These are phyloP conservation scores for Oryza brachyantha DNA, from an alignment of 176 grass and related monocot species.

Conservation along the genomic window DNA sequence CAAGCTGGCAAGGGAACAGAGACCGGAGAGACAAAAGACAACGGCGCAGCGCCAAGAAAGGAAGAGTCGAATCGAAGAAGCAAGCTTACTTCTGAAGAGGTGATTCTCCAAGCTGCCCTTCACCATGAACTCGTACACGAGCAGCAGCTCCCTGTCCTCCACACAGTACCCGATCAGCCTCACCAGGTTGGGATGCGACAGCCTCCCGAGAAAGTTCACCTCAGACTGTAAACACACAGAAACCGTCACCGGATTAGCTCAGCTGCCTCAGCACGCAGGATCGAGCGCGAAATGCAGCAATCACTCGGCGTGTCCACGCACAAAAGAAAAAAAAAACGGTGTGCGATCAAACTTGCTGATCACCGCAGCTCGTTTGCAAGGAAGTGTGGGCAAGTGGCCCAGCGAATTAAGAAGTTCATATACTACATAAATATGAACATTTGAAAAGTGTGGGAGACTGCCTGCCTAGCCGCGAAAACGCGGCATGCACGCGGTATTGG, in stretches of 20 bases:
- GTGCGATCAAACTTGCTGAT: background rate
- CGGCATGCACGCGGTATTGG: slow-evolving; percentile 8
- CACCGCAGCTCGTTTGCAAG: background rate
- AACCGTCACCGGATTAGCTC: background rate
- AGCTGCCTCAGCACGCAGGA: background rate
- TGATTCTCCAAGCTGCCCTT: slow-evolving; percentile 75
- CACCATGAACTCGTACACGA: slow-evolving; percentile 82
- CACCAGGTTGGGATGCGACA: slow-evolving; percentile 79
- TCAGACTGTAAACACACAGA: slow-evolving; percentile 50
- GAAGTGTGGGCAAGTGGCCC: background rate
- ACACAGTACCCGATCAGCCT: slow-evolving; percentile 72
- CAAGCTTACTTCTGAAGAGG: slow-evolving; percentile 78
- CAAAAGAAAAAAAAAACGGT: background rate
- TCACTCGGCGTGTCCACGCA: no score
- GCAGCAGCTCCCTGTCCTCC: slow-evolving; percentile 68
- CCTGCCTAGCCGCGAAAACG: slow-evolving; percentile 18
- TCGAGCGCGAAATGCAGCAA: background rate
- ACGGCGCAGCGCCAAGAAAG: no score
- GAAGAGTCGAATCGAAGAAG: background rate
- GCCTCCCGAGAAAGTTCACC: slow-evolving; percentile 71
- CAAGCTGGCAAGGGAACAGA: slow-evolving; percentile 17
- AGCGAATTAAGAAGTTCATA: background rate
- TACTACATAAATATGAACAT: slow-evolving; percentile 2
- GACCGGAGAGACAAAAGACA: background rate
- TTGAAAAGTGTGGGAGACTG: slow-evolving; percentile 22